Evolutionary conservation across 1,284 basidiomycete species (phyloP).

Genomic region (Athelia sp.): DNA sequence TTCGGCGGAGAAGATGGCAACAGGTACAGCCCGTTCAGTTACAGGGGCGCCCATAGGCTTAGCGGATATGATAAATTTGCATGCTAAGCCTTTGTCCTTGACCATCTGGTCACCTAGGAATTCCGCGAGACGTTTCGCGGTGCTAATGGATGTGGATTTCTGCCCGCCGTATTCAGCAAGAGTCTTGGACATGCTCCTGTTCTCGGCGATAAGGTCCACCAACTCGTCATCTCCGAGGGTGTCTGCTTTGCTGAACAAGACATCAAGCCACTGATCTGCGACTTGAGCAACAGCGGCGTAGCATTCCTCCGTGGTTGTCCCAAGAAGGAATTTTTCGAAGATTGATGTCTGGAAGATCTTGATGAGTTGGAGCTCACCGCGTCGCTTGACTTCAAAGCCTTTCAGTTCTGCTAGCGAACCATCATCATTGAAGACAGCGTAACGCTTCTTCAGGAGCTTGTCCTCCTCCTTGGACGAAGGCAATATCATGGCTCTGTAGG

Average conservation of each 20-base stretch:
- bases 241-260: conserved; percentile 84
- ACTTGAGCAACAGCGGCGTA: conserved; percentile 92
- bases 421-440: conserved; percentile 99
- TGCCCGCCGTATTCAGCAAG: conserved; percentile 94
- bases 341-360: conserved; percentile 99
- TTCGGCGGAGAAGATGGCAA: conserved; percentile 99
- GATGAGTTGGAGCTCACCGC: conserved; percentile 97
- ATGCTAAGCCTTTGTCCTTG: conserved; percentile 98
- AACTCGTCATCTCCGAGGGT: conserved; percentile 89
- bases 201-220: conserved; percentile 97
- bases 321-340: conserved; percentile 96
- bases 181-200: conserved; percentile 97
- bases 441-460: conserved; percentile 97
- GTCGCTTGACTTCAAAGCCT: conserved; percentile 98
- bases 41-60: conserved; percentile 93
- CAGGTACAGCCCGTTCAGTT: conserved; percentile 94
- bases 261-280: conserved; percentile 97
- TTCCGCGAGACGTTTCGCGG: conserved; percentile 91
- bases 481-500: conserved; percentile 98
- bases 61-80: conserved; percentile 98
- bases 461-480: conserved; percentile 99
- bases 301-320: conserved; percentile 90
- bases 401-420: conserved; percentile 96
- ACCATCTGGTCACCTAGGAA: conserved; percentile 99
- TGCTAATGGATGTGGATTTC: conserved; percentile 98